A percentile compares a stretch with the other conserved stretches of the same genome.
These are phyloP conservation scores for Candida buenavistaensis DNA, from an alignment of 1,139 yeast genomes.

Conservation along the genomic window DNA sequence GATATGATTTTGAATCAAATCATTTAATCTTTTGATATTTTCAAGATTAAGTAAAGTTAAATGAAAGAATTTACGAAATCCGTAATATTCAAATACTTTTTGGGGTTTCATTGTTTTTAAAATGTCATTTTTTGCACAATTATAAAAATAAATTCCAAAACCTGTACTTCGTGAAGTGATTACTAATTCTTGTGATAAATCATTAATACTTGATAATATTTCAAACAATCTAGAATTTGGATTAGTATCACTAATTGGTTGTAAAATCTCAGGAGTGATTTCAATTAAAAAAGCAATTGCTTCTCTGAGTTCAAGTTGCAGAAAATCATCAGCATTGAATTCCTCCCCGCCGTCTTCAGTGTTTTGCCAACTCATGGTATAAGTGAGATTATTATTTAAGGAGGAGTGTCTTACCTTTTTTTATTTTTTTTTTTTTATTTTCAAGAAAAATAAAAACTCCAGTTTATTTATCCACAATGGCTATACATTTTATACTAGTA, in stretches of 20 bases:
- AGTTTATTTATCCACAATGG: no score
- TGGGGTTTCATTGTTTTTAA: conserved; percentile 11
- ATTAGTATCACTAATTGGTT: conserved; percentile 32
- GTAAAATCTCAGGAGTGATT: conserved; percentile 50
- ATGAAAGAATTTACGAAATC: conserved; percentile 32
- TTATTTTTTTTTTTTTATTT: no score
- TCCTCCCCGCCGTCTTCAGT: conserved; percentile 1
- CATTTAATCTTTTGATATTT: conserved; percentile 41
- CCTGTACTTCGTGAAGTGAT: conserved; percentile 65
- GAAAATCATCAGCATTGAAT: conserved; percentile 16
- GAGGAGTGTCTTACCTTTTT: neutral
- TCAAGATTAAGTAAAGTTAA: conserved; percentile 38
- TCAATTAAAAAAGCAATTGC: conserved; percentile 66
- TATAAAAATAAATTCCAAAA: conserved; percentile 63
- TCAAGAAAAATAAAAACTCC: no score
- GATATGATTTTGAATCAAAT: conserved; percentile 26
- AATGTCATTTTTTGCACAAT: conserved; percentile 31
- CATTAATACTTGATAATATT: conserved; percentile 54
- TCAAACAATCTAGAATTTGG: conserved; percentile 47
- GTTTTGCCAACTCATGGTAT: conserved; percentile 5
- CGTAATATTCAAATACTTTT: no score
- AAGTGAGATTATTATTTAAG: neutral
- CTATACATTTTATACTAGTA: conserved; percentile 74
- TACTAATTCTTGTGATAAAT: conserved; percentile 56
- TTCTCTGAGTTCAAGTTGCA: conserved; percentile 56